These are phyloP conservation scores for Wallacemonas sp. DNA, from an alignment of 208 protist species.

Conservation along the genomic window DNA sequence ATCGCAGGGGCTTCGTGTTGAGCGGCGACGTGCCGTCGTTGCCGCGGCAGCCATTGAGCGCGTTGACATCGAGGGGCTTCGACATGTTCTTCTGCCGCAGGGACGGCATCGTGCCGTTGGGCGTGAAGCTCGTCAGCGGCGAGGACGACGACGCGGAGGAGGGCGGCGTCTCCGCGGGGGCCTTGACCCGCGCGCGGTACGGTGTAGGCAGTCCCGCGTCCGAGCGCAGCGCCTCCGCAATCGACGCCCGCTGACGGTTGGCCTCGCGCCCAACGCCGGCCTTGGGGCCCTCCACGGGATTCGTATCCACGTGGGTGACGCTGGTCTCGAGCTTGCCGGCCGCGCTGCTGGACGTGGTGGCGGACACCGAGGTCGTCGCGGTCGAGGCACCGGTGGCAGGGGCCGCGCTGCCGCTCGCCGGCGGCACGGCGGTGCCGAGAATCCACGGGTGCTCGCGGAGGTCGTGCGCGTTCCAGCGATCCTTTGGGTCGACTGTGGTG, in stretches of 20 bases:
- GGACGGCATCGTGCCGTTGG: not conserved
- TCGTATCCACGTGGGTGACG: constrained; percentile 10
- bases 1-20: constrained; percentile 2
- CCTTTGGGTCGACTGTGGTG: constrained; percentile 64
- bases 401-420: not conserved
- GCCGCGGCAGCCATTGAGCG: constrained; percentile 9
- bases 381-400: not conserved
- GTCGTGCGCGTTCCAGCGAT: constrained; percentile 61
- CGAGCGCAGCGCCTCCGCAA: constrained; percentile 11
- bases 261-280: not conserved
- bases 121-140: not conserved
- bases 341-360: not conserved
- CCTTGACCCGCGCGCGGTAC: constrained; percentile 8
- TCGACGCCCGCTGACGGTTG: constrained; percentile 6
- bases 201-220: constrained; percentile 2
- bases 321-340: not conserved
- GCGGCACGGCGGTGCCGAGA: constrained; percentile 6
- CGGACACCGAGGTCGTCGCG: not conserved
- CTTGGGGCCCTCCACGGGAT: not conserved
- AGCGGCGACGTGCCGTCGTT: constrained; percentile 1
- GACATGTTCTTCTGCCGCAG: constrained; percentile 9
- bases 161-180: not conserved
- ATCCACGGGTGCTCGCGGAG: constrained; percentile 82
- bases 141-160: not conserved
- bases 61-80: constrained; percentile 14